phyloP scores from a whole-genome alignment of 2,329 filamentous ascomycete species.

The Byssoonygena ceratinophila region DNA sequence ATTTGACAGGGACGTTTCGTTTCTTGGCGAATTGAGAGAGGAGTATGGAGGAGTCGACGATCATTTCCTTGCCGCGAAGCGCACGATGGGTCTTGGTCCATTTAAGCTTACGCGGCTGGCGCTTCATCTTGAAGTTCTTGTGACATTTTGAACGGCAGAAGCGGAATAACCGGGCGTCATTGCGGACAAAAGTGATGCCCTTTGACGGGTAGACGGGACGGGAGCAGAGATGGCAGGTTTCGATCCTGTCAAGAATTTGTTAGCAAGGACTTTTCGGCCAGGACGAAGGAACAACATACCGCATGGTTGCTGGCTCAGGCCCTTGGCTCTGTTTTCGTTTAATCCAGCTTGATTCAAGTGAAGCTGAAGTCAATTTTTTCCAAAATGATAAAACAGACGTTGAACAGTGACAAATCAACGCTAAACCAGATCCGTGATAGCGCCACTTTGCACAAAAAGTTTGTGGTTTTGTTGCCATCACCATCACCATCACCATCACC shows the following conservation, averaged over 20 bases:
- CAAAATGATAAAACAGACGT: slow-evolving; percentile 6
- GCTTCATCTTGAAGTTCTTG: slow-evolving; percentile 92
- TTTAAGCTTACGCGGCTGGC: slow-evolving; percentile 90
- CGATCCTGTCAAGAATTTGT: slow-evolving; percentile 30
- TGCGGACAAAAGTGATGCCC: slow-evolving; percentile 57
- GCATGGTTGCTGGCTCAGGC: slow-evolving; percentile 7
- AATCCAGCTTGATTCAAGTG: too few species aligned
- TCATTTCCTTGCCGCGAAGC: slow-evolving; percentile 75
- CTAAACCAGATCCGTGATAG: slow-evolving; percentile 5
- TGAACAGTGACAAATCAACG: not conserved
- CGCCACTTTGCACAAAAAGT: not conserved
- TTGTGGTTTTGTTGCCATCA: not conserved
- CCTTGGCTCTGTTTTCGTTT: too few species aligned
- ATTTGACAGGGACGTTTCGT: slow-evolving; percentile 88
- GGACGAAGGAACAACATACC: slow-evolving; percentile 1
- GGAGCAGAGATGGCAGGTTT: slow-evolving; percentile 63
- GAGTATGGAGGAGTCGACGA: slow-evolving; percentile 77
- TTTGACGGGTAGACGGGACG: slow-evolving; percentile 56
- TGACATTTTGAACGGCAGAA: slow-evolving; percentile 61
- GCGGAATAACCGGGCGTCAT: slow-evolving; percentile 55
- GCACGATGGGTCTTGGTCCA: slow-evolving; percentile 94
- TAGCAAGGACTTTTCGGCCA: not conserved
- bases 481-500: not conserved
- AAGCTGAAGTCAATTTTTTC: not conserved
- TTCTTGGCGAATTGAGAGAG: slow-evolving; percentile 68